Base-by-base conservation (phyloP, 2,329 filamentous ascomycete species). In the Penicillium sp. region DNA sequence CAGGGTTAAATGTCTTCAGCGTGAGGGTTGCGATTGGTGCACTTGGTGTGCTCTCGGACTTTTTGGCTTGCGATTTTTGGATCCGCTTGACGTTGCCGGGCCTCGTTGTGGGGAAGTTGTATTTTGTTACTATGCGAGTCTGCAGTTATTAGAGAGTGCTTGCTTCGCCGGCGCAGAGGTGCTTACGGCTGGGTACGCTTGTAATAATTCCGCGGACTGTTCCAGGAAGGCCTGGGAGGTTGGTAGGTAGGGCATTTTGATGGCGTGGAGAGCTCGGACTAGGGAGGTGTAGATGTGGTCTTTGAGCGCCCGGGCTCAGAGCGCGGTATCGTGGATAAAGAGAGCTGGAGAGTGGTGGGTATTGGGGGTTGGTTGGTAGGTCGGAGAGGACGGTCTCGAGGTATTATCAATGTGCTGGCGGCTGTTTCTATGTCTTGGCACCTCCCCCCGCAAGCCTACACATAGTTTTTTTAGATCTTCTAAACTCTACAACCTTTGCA, bases 111-210 rank as follows among this genome's bases (percentile, higher is more conserved):
- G 73, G 69, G 71, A 93, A 86, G 71, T 85, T 88, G 84, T 97
- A 99, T 81, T 89, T 92, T 60, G 92, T 96, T 63, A 91, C 95
- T 77, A 97, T 90, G 68, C 87, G 85, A 45, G 93, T 92, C 92
- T 97, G 67, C 18, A 2, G 9, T 18, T 48, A 27, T 52, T 21
- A 56, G 56, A 27, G 48, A 3, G 11, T 51, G 9, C 13, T 16
- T 14, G 13, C 5, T 48, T 13, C 34, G 18, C 40, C 13, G 27
- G 27, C 14, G 27, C 13, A 7, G 27, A 38, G 45, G 40, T 45
- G 48, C 84, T 59, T 84, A 96, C 93, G 39, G 89, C 92, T 32
- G 94, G 94, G 45, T 90, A 87, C 52, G 94, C 93, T 76, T 94
- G 85, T 50, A 99, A 81, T 54, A 99, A 86, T 56, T 92, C 85